Percentiles rank a stretch among this genome's conserved stretches.
These are phyloP conservation scores for Paecilomyces dactylethromorphus DNA, from an alignment of 2,329 filamentous ascomycete species.

Conservation along the genomic window DNA sequence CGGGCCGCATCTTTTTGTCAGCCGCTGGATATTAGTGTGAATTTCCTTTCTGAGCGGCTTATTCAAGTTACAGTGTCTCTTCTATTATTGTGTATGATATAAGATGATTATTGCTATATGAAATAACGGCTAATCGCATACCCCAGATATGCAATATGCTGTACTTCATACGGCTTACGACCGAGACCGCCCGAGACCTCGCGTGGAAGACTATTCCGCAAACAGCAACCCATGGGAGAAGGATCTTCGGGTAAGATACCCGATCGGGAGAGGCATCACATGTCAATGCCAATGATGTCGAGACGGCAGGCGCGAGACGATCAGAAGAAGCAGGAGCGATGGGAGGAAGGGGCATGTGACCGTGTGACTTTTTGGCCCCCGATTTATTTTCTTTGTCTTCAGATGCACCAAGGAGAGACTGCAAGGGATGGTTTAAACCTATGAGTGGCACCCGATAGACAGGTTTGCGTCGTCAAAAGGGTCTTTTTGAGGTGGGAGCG, in stretches of 20 bases:
- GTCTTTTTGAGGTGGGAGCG: background rate
- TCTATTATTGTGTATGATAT: no score
- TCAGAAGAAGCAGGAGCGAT: background rate
- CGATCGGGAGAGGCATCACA: background rate
- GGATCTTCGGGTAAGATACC: background rate
- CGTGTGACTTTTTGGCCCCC: background rate
- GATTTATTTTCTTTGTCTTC: background rate
- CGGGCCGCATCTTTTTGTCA: no score
- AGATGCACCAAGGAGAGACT: background rate
- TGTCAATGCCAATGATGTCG: background rate
- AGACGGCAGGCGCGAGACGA: background rate
- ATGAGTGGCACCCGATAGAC: background rate
- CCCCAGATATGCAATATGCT: background rate
- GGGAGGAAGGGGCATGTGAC: background rate
- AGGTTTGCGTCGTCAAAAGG: no score
- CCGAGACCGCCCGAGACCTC: background rate
- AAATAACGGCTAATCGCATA: background rate
- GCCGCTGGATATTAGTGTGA: no score
- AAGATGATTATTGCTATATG: no score
- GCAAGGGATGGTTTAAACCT: background rate
- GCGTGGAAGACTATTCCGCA: background rate
- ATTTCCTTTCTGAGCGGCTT: no score
- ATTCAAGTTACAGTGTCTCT: no score
- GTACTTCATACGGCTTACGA: no score
- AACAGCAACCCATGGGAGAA: background rate